Evolutionary conservation across 2,329 filamentous ascomycete species (phyloP).

Genomic region (Claviceps humidiphila): DNA sequence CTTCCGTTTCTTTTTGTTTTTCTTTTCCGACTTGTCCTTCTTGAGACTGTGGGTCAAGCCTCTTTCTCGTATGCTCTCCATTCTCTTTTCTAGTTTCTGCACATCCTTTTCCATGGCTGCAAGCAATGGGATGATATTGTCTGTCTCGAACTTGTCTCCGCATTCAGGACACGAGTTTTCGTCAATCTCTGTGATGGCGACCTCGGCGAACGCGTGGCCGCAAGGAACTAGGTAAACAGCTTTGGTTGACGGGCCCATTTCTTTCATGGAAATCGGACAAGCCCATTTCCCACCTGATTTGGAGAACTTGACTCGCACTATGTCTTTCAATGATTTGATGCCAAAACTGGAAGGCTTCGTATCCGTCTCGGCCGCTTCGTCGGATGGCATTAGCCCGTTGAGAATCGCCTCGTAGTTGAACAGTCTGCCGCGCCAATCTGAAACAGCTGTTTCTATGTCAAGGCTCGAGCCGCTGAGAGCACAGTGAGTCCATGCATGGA

Average conservation of each 20-base stretch:
- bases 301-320: slow-evolving; percentile 70
- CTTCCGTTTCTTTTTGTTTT: slow-evolving; percentile 53
- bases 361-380: slow-evolving; percentile 38
- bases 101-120: slow-evolving; percentile 60
- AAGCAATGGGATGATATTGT: slow-evolving; percentile 74
- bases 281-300: slow-evolving; percentile 47
- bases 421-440: slow-evolving; percentile 68
- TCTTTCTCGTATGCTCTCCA: slow-evolving; percentile 53
- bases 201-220: slow-evolving; percentile 85
- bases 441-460: slow-evolving; percentile 58
- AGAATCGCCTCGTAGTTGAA: slow-evolving; percentile 94
- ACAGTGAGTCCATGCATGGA: slow-evolving; percentile 77
- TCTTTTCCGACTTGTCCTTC: slow-evolving; percentile 52
- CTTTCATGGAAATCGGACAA: slow-evolving; percentile 80
- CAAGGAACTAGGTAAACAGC: slow-evolving; percentile 88
- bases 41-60: slow-evolving; percentile 80
- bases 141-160: slow-evolving; percentile 55
- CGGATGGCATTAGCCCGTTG: slow-evolving; percentile 40
- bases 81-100: slow-evolving; percentile 49
- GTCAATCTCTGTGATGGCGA: slow-evolving; percentile 67
- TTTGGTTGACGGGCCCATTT: slow-evolving; percentile 65
- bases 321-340: slow-evolving; percentile 74
- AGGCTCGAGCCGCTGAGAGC: slow-evolving; percentile 72
- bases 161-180: slow-evolving; percentile 58
- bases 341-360: slow-evolving; percentile 32